Conservation (phyloP, 2,329 filamentous ascomycete genomes). For the Madurella mycetomatis region DNA sequence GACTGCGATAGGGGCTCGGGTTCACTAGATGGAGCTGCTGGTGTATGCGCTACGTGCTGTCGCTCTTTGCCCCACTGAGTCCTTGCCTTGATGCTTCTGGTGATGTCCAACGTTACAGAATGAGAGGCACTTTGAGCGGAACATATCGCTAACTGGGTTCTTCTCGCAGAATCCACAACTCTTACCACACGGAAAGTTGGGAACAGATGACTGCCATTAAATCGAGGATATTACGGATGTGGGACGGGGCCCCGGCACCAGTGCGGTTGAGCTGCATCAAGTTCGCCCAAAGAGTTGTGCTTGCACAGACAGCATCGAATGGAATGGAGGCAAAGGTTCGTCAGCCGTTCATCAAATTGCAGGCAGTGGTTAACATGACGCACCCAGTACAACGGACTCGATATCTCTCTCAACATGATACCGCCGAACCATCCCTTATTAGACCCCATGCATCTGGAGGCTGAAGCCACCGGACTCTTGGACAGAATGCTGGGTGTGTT, state of each 20-base stretch:
- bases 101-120: background rate
- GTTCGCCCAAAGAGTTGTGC: constrained; percentile 88
- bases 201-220: constrained; percentile 86
- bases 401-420: constrained; percentile 83
- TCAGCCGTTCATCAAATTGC: background rate
- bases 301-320: constrained; percentile 82
- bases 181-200: constrained; percentile 78
- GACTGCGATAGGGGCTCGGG: background rate
- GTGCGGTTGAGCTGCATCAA: constrained; percentile 95
- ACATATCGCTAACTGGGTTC: constrained; percentile 15
- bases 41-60: background rate
- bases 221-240: constrained; percentile 77
- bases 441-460: constrained; percentile 76
- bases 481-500: constrained; percentile 82
- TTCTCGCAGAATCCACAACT: constrained; percentile 70
- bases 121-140: background rate
- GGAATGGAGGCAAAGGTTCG: constrained; percentile 74
- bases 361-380: constrained; percentile 11
- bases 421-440: constrained; percentile 78
- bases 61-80: background rate
- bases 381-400: constrained; percentile 62
- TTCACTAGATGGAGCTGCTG: background rate
- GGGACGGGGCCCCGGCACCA: constrained; percentile 73
- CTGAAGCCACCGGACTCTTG: constrained; percentile 84
- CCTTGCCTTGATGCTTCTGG: background rate